Evolutionary conservation across 371 early-diverging fungal species (phyloP), one percentile per base, ranked within the genome.

Genomic region (Parasitella parasitica): DNA sequence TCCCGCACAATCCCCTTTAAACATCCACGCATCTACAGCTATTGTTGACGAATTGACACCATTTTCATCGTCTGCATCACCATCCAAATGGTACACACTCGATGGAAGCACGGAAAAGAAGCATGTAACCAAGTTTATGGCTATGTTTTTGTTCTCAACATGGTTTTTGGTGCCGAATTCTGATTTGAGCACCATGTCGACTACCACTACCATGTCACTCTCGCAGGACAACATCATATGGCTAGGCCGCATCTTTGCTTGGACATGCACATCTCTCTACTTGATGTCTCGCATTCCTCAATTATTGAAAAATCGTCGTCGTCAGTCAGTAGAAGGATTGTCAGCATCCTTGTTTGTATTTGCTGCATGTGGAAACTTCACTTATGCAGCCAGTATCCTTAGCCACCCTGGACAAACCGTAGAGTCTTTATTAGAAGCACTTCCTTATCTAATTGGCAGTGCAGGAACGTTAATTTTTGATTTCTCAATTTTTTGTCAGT

Each of bases 211-310:
- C 0, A 27, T 52, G 16, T 13, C 35, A 24, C 12, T 59, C 4
- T 28, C 53, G 7, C 49, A 51, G 43, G 37, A 64, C 26, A 49
- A 50, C 18, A 24, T 67, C 2, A 9, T 66, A 8, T 55, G 73
- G 38, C 36, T 88, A n/a, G 91, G 91, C 8, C 57, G 78, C 13
- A 39, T 85, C 15, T 73, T 85, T 58, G 84, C 89, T 1, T 91
- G 86, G 86, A 59, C 74, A 22, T 90, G 89, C 63, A 81, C 88
- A 2, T 30, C 68, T 16, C 76, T 89, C 28, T 91, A 91, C 61
- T 63, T 91, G n/a, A 69, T 81, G 13, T 84, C 84, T 15, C 78
- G 91, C 13, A 70, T 89, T 35, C 90, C 91, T 6, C 91, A 91
- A 59, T 70, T 91, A 28, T 66, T 77, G 57, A 85, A 87, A 56